These are phyloP conservation scores for Microbotryomycetes sp. DNA, from an alignment of 1,284 basidiomycete genomes.

Conservation along the genomic window DNA sequence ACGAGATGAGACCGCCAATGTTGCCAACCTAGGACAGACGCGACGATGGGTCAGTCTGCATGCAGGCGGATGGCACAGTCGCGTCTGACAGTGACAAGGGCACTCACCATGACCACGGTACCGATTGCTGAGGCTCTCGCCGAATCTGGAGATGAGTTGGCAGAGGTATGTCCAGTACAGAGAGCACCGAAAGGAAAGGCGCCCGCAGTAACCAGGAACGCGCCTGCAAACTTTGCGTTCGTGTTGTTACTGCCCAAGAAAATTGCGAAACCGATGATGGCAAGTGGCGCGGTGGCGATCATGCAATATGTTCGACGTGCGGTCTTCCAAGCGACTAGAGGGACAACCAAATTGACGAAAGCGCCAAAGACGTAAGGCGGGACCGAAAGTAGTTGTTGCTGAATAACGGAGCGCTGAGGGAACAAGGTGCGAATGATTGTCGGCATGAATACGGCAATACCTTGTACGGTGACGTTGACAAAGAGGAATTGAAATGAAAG, in stretches of 20 bases:
- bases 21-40: too few relatives aligned
- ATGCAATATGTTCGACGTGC: slow-evolving; percentile 31
- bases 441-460: slow-evolving; percentile 38
- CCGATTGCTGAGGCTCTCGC: not conserved
- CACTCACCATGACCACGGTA: not conserved
- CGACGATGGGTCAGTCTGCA: too few relatives aligned
- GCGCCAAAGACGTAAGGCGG: slow-evolving; percentile 41
- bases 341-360: slow-evolving; percentile 33
- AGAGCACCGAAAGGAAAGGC: not conserved
- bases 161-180: not conserved
- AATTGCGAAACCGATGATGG: slow-evolving; percentile 40
- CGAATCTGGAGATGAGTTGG: not conserved
- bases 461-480: slow-evolving; percentile 39
- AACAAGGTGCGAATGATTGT: slow-evolving; percentile 40
- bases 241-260: slow-evolving; percentile 33
- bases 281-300: slow-evolving; percentile 32
- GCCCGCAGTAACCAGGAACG: slow-evolving; percentile 1
- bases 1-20: slow-evolving; percentile 39
- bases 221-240: not conserved
- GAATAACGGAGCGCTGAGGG: slow-evolving; percentile 36
- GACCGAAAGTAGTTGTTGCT: slow-evolving; percentile 41
- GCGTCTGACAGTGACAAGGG: too few relatives aligned
- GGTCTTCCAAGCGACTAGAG: slow-evolving; percentile 35
- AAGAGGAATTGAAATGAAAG: slow-evolving; percentile 34
- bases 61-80: too few relatives aligned